Percentiles rank a stretch among this genome's conserved stretches.
These are phyloP conservation scores for Apiospora aurea DNA, from an alignment of 2,329 filamentous ascomycete species.

Conservation along the genomic window DNA sequence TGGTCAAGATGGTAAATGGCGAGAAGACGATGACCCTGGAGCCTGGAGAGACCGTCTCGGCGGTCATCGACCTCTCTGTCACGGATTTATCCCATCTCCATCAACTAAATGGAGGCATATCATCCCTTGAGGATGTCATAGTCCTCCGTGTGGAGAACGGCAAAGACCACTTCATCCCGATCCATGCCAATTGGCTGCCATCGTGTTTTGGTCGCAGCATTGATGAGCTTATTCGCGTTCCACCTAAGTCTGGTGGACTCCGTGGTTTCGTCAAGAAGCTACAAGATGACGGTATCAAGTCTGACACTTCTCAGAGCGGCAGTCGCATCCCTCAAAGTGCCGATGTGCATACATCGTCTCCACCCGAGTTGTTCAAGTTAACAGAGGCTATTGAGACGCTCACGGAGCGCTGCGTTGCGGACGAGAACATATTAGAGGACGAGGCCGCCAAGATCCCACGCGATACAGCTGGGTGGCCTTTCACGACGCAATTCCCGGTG, in stretches of 20 bases:
- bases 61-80: constrained; percentile 73
- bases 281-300: constrained; percentile 37
- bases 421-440: constrained; percentile 64
- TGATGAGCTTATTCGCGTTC: constrained; percentile 86
- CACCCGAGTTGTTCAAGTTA: constrained; percentile 86
- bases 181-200: constrained; percentile 79
- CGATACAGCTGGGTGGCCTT: constrained; percentile 65
- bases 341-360: constrained; percentile 78
- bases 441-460: constrained; percentile 59
- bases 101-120: constrained; percentile 72
- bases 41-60: constrained; percentile 82
- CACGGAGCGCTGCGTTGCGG: constrained; percentile 63
- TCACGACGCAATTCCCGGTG: constrained; percentile 45
- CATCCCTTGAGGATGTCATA: constrained; percentile 81
- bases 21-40: constrained; percentile 69
- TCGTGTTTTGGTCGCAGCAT: constrained; percentile 85
- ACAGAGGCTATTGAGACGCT: constrained; percentile 77
- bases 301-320: neutral
- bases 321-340: constrained; percentile 60
- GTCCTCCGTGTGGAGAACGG: constrained; percentile 85
- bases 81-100: constrained; percentile 68
- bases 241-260: constrained; percentile 74
- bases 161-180: constrained; percentile 88
- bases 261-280: constrained; percentile 54
- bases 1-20: constrained; percentile 44